These are phyloP conservation scores for Stromatinia cepivora DNA, from an alignment of 2,329 filamentous ascomycete genomes.

Conservation along the genomic window DNA sequence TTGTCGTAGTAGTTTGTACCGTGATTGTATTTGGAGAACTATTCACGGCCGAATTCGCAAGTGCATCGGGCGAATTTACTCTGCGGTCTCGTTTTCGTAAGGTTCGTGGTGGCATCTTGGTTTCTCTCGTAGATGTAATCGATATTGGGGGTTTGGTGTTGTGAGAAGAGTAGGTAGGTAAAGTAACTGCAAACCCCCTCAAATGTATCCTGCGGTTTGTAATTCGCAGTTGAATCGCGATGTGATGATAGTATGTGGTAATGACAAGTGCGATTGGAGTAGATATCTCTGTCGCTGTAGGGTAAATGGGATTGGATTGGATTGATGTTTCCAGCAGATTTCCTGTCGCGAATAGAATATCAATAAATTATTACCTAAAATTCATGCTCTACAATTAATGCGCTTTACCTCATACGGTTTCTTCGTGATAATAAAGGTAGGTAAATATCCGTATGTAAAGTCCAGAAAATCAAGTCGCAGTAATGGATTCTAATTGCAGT, in stretches of 20 bases:
- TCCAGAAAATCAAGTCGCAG: too few relatives aligned
- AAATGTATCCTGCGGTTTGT: too few relatives aligned
- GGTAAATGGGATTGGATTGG: neutral
- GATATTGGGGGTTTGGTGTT: neutral
- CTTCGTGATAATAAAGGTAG: neutral
- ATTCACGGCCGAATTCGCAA: neutral
- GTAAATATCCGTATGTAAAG: too few relatives aligned
- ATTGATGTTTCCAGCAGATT: neutral
- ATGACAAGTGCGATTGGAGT: too few relatives aligned
- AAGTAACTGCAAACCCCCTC: neutral
- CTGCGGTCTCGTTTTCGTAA: slow-evolving; percentile 1
- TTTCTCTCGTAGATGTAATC: neutral
- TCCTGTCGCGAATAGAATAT: neutral
- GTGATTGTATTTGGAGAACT: neutral
- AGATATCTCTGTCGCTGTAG: neutral
- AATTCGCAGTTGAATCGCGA: too few relatives aligned
- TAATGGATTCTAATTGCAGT: neutral
- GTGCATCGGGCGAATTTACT: neutral
- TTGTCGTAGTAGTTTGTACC: neutral
- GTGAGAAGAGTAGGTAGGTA: neutral
- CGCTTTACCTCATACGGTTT: neutral
- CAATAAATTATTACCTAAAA: neutral
- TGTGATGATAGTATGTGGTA: neutral
- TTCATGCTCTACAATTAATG: neutral
- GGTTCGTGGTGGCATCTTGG: slow-evolving; percentile 1